Conservation (phyloP, 176 grass and related monocot species). For the Raddia guianensis region DNA sequence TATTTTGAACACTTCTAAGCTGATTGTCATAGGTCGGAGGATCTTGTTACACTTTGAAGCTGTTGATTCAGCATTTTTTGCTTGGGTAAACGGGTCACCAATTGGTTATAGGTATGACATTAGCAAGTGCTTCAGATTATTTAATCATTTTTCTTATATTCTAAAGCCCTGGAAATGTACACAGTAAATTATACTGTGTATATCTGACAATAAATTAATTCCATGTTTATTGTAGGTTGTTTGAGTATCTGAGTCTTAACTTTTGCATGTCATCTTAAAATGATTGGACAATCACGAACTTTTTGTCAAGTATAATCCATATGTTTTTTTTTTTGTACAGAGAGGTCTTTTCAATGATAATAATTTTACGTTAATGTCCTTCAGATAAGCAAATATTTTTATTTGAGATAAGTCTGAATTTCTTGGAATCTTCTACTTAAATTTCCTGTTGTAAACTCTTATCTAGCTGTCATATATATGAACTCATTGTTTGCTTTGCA, state of each 20-base stretch:
- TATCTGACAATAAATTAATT: conserved; percentile 1
- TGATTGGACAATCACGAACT: background rate
- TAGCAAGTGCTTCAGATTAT: background rate
- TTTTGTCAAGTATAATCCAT: conserved; percentile 9
- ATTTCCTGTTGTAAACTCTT: background rate
- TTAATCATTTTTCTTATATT: background rate
- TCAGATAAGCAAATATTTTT: background rate
- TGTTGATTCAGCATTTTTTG: conserved; percentile 91
- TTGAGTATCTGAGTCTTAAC: background rate
- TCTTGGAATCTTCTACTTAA: conserved; percentile 8
- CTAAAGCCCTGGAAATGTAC: conserved; percentile 10
- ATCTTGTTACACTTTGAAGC: conserved; percentile 96
- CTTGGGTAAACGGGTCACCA: conserved; percentile 86
- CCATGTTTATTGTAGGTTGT: background rate
- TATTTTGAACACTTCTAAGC: conserved; percentile 4
- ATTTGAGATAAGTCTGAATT: conserved; percentile 6
- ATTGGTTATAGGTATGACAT: conserved; percentile 84
- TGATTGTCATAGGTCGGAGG: conserved; percentile 72
- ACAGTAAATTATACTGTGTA: background rate
- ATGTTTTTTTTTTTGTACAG: background rate
- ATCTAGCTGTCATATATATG: background rate
- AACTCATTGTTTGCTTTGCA: conserved; percentile 1
- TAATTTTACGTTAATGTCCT: conserved; percentile 9
- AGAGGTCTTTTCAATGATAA: conserved; percentile 4
- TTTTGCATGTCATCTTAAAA: background rate